Base-by-base conservation (phyloP, 805 yeast species). In the Wickerhamomyces subpelliculosus region DNA sequence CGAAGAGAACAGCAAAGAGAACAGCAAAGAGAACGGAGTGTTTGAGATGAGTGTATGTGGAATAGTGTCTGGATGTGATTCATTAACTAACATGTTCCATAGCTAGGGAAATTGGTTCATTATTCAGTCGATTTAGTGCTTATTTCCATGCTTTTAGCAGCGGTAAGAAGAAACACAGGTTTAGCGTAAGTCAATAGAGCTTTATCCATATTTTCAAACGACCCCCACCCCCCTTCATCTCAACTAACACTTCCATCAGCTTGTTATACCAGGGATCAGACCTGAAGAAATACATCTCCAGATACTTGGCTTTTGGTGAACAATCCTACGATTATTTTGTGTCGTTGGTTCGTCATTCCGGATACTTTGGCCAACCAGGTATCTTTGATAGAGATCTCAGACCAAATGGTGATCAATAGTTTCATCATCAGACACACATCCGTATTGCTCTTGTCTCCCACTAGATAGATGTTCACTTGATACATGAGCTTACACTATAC, bases 101-200 rank as follows among this genome's bases (percentile, higher is more conserved):
- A 71, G 84, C 46, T 84, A 29, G 87, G 88, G 3, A 75, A 68
- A 56, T 47, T 80, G 39, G 58, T 83, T 10, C 96, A 87, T 60
- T 75, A 76, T 49, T 74, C 90, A 0, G 52, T 87, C 39, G 97
- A 89, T 55, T 70, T 88, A 45, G 75, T 89, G 4, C 66, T 89
- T 41, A 65, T 86, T 8, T 84, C 96, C 3, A 76, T 93, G 57
- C 67, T 89, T 12, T 64, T 90, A 32, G 96, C 97, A 0, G 95
- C 95, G 4, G 72, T 89, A 37, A 82, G 86, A 56, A 73, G 87
- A 44, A 79, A 84, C 44, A 84, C 96, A 0, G 97, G 97, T 0
- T 66, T 80, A 34, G 73, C 72, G 47, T 61, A 16, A 46, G 60
- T 39, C 35, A 44, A 51, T 57, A 43, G 60, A 60, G 40, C n/a